phyloP scores from a whole-genome alignment of 2,329 filamentous ascomycete species.

The Dactylellina leptospora region DNA sequence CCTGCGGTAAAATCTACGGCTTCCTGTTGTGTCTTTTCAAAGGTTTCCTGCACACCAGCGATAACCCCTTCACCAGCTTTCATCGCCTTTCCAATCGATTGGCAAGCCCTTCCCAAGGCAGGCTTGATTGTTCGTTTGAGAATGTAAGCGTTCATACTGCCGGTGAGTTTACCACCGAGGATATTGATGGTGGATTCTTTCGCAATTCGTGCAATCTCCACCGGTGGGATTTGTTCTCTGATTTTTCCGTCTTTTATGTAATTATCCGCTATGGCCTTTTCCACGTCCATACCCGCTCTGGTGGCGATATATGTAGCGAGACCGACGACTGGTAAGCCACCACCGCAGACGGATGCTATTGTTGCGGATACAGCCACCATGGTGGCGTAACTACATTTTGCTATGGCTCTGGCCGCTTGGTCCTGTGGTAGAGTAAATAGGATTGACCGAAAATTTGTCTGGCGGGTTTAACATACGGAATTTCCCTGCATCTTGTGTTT shows the following conservation, averaged over 20 bases:
- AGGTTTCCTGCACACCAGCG: not conserved
- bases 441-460: not conserved
- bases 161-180: not conserved
- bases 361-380: not conserved
- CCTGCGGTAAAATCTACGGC: not conserved
- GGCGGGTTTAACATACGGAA: not conserved
- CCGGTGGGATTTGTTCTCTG: not conserved
- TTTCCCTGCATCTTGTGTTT: not conserved
- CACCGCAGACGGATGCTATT: constrained; percentile 1
- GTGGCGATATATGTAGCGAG: not conserved
- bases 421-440: not conserved
- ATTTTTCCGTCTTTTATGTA: not conserved
- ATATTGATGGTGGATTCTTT: not conserved
- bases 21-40: not conserved
- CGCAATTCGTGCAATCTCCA: not conserved
- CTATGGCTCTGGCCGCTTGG: not conserved
- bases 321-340: not conserved
- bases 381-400: not conserved
- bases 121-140: not conserved
- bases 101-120: not conserved
- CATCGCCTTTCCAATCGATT: not conserved
- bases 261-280: not conserved
- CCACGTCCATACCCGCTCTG: not conserved
- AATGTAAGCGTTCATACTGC: not conserved
- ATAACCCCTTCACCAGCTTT: not conserved